Base-by-base conservation (phyloP, 2,329 filamentous ascomycete species). In the Incumbomyces delicatus region DNA sequence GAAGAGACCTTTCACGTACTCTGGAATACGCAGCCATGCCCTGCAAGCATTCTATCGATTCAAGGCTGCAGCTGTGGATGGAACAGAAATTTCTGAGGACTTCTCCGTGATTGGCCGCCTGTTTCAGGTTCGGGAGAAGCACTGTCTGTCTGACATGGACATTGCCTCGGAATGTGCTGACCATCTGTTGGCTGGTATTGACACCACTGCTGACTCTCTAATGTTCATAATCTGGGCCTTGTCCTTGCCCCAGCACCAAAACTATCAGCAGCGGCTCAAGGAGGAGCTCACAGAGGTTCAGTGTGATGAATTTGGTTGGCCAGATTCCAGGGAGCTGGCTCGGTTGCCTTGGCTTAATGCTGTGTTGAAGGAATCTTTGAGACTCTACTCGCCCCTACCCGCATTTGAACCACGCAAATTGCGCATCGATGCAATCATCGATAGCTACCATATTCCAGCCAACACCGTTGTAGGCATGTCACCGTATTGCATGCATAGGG, bases 151-250 rank as follows among this genome's bases (percentile, higher is more conserved):
- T 7, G 67, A 70, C 31, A 53, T 74, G 18, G 69, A 74, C 29
- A 70, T 74, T 43, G 74, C 74, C 2, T 74, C 73, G 0, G 74
- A 77, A 55, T 68, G 64, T 12, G 72, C 73, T 1, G 74, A 77
- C 47, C 74, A 76, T 49, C 63, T 77, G 3, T 63, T 74, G 0
- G 73, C 73, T 1, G 73, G 72, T 1, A 74, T 75, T 13, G 71
- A 76, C 50, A 76, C 73, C 2, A 75, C 72, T 2, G 68, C 67
- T 34, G 71, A 76, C 45, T 71, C 71, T 0, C 52, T 74, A 3
- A 73, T 74, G 66, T 76, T 73, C 52, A 58, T 71, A 1, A 61
- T 75, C 29, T 75, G 71, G 70, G 61, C 67, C 0, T 62, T 77
- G 1, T 75, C 74, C 0, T 60, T 65, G 2, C 69, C 69, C 0